A percentile compares a stretch with the other conserved stretches of the same genome.
phyloP scores from a whole-genome alignment of 805 yeast species.

The Candida silvicultrix region DNA sequence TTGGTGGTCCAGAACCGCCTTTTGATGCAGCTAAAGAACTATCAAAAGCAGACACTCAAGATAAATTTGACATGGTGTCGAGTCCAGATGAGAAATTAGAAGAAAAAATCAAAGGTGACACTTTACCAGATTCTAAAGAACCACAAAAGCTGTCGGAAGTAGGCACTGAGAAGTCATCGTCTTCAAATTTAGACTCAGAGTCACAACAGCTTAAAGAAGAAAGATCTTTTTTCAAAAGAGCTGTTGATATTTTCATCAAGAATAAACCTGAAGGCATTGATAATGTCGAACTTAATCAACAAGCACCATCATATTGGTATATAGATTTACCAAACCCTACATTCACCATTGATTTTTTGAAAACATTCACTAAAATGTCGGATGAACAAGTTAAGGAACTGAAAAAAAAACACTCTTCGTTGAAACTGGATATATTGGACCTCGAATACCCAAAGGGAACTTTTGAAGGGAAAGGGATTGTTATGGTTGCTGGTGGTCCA shows the following conservation, averaged over 20 bases:
- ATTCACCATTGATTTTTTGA: slow-evolving; percentile 20
- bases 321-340: slow-evolving; percentile 22
- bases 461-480: slow-evolving; percentile 23
- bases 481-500: slow-evolving; percentile 38
- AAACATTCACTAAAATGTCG: slow-evolving; percentile 9
- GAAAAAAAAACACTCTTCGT: slow-evolving; percentile 12
- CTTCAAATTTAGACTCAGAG: neutral
- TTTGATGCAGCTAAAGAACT: neutral
- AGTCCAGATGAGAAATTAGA: neutral
- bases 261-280: slow-evolving; percentile 17
- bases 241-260: slow-evolving; percentile 15
- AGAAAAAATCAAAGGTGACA: neutral
- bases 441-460: slow-evolving; percentile 17
- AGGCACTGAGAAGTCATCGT: neutral
- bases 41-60: neutral
- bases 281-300: slow-evolving; percentile 10
- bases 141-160: neutral
- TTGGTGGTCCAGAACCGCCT: neutral
- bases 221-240: slow-evolving; percentile 10
- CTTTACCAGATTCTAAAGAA: neutral
- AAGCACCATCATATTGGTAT: slow-evolving; percentile 22
- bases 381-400: slow-evolving; percentile 16
- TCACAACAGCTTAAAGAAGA: neutral
- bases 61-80: neutral
- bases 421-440: slow-evolving; percentile 13